phyloP scores from a whole-genome alignment of 202 grass and related monocot species.

The Setaria italica region DNA sequence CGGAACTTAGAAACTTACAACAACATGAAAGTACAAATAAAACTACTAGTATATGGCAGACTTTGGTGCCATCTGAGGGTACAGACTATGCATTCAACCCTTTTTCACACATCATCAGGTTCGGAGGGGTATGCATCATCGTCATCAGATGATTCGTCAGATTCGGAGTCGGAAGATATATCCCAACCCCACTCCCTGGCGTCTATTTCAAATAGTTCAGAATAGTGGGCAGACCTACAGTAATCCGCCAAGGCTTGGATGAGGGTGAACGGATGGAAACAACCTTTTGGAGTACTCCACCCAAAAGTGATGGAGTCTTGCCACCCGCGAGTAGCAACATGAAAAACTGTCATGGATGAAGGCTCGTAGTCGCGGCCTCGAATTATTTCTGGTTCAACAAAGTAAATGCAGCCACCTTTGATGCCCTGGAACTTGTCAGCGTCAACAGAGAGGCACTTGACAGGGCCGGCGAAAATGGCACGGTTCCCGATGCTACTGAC shows the following conservation, averaged over 20 bases:
- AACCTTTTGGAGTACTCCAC: not conserved
- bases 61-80: not conserved
- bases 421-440: not conserved
- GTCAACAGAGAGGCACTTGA: not conserved
- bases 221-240: not conserved
- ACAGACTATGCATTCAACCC: not conserved
- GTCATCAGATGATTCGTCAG: not conserved
- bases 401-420: slow-evolving; percentile 8
- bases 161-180: not conserved
- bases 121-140: not conserved
- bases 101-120: not conserved
- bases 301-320: not conserved
- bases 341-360: not conserved
- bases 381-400: not conserved
- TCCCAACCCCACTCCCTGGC: not conserved
- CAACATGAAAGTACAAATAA: not conserved
- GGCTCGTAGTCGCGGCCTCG: not conserved
- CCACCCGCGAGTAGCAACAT: too few relatives aligned
- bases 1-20: not conserved
- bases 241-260: not conserved
- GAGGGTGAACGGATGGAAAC: not conserved
- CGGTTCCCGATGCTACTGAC: not conserved
- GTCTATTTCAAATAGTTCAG: not conserved
- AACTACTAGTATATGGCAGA: not conserved
- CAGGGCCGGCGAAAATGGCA: not conserved